Base-by-base conservation (phyloP, 2,329 filamentous ascomycete genomes). In the Fusarium floridanum region DNA sequence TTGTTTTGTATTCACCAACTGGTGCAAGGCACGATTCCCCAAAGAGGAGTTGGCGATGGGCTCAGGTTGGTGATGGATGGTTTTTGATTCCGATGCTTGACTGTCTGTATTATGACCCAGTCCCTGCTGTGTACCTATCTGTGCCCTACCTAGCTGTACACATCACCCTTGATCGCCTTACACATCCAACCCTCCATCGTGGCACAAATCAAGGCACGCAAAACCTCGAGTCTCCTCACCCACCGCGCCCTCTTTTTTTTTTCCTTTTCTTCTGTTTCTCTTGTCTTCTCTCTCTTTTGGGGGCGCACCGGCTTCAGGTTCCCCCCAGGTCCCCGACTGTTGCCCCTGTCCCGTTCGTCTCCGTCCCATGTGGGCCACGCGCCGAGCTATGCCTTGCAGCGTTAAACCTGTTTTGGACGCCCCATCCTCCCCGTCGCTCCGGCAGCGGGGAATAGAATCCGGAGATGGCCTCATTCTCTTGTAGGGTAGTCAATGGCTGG, bases 1-100 rank as follows among this genome's bases (percentile, higher is more conserved):
- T 55, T 39, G 22, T 39, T 66, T 72, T 62, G 55, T 55, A 67
- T 55, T 61, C 68, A 74, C 66, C 72, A 39, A 74, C 59, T 39
- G 27, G 45, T 60, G 53, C 60, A 61, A 73, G 69, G 69, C 34
- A 64, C 69, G 67, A 64, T 76, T 75, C 73, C 73, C 70, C 45
- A 71, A 74, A 76, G 57, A 74, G 73, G 73, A 68, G 66, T 71
- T 75, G 73, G 73, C 27, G 73, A 75, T 75, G 62, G 73, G 70
- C 39, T 75, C 73, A 75, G 71, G 48, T 29, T 68, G 29, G 16
- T 29, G 29, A 37, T 37, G 20, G 39, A 50, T 37, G 39, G 39
- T 22, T 41, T 45, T 20, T 39, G 20, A 24, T 32, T 60, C 14
- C 16, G 20, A 11, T 59, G 17, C 17, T 57, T 41, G 16, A 57